These are phyloP conservation scores for Coffea eugenioides DNA, from an alignment of 257 asterid genomes.

Conservation along the genomic window DNA sequence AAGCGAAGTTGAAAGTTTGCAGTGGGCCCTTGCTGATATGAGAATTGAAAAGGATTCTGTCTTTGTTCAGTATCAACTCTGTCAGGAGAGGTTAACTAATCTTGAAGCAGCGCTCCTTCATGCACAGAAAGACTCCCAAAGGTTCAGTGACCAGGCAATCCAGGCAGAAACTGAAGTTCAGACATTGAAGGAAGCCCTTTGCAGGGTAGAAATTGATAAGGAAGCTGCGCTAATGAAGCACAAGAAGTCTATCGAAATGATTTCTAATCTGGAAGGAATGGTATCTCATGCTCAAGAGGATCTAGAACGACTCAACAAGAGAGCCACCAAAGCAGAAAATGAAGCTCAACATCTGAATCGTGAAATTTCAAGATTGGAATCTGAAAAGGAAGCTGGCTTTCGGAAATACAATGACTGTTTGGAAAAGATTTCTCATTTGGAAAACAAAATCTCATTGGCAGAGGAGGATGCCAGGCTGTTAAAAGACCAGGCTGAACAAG, in stretches of 20 bases:
- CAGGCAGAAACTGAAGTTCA: constrained; percentile 66
- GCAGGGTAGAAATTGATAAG: constrained; percentile 60
- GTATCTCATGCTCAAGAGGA: constrained; percentile 49
- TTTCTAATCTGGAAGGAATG: constrained; percentile 47
- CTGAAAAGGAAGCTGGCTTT: constrained; percentile 47
- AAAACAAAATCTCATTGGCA: constrained; percentile 38
- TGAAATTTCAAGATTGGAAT: constrained; percentile 53
- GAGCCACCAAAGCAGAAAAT: constrained; percentile 52
- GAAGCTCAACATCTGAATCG: constrained; percentile 44
- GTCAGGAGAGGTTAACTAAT: constrained; percentile 53
- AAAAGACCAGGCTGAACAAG: constrained; percentile 54
- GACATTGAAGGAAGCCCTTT: constrained; percentile 59
- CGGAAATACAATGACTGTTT: constrained; percentile 43
- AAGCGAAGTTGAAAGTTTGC: constrained; percentile 53
- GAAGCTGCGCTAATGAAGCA: constrained; percentile 46
- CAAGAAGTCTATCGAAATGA: constrained; percentile 45
- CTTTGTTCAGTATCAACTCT: constrained; percentile 57
- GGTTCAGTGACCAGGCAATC: constrained; percentile 51
- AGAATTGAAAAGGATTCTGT: constrained; percentile 63
- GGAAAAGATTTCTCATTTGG: constrained; percentile 52
- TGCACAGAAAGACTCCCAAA: constrained; percentile 57
- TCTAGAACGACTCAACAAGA: constrained; percentile 35
- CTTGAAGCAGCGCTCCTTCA: constrained; percentile 50
- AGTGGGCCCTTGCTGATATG: constrained; percentile 53
- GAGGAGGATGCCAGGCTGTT: constrained; percentile 47